Base-by-base conservation (phyloP, 2,329 filamentous ascomycete species). In the Exserohilum turcica region DNA sequence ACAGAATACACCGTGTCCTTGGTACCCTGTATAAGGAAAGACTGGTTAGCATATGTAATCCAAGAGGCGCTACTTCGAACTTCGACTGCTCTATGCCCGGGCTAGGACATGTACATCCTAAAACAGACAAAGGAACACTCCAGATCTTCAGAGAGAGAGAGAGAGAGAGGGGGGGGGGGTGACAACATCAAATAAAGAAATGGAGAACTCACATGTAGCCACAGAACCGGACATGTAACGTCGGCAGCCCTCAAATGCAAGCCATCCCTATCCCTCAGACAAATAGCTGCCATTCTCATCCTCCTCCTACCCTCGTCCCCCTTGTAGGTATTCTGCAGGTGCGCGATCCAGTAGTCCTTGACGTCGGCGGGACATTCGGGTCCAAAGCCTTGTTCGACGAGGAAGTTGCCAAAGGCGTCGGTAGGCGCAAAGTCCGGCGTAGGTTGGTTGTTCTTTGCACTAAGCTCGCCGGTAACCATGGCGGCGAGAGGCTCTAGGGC, bases 181-280 rank as follows among this genome's bases (percentile, higher is more conserved):
- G 8, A n/a, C 9, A 31, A 31, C 3, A 35, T 10, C n/a, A 21
- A 38, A 3, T 3, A n/a, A 35, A 24, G 6, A 29, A 18, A 27
- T 15, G 5, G 6, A 5, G 10, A 24, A 62, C 70, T 64, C 43
- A 73, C 76, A 64, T 80, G 77, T 52, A 83, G 52, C 80, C 80
- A 82, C 42, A 78, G 60, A 2, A 84, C 80, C 0, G 81, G 81
- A 66, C 80, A 82, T 38, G 60, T 65, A 3, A 84, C 70, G 66
- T 83, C 80, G 3, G 66, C 71, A 27, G 82, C 52, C 6, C 81
- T 61, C 4, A 71, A 60, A 52, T 78, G 74, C 59, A 84, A 56
- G 1, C 78, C 77, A 65, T 82, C 82, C 2, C 80, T 67, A 47
- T 81, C 79, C 13, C 72, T 60, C 18, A 83, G 61, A 53, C 79